Evolutionary conservation across 805 yeast genomes (phyloP), one percentile per base, ranked within the genome.

Genomic region (Vanderwaltozyma tropicalis): DNA sequence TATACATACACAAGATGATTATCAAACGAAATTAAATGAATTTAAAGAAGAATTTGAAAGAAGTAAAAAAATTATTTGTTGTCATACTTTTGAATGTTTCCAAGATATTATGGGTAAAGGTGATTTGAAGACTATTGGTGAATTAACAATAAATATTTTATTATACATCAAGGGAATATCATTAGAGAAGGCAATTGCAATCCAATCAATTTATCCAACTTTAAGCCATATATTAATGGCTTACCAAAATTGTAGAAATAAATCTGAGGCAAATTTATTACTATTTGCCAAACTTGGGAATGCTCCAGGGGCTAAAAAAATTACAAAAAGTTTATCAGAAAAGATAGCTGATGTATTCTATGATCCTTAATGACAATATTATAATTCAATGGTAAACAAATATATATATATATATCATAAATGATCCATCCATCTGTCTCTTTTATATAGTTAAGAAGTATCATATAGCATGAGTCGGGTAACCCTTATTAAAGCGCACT

Each of bases 81-180:
- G 69, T 17, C 77, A 74, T 45, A 62, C 61, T 41, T 61, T 68
- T 49, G 66, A 64, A 32, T 66, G 74, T 10, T 88, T 85, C 54
- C 81, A 79, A 48, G 72, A 71, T 5, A 67, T 79, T 24, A 60
- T 92, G 57, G 74, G 80, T 3, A 92, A 92, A 53, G 68, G 81
- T 2, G 74, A 73, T 19, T 63, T 79, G 65, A 65, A 72, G 50
- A 82, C 95, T 0, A 75, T 85, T 0, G 76, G 75, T 32, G 96
- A 89, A 44, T 62, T 85, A 49, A 89, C 77, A 48, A 62, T 86
- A 2, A 66, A 73, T 32, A 76, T 86, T 79, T 68, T 92, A 17
- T 75, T 87, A 80, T 73, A 87, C 3, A 70, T 82, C 2, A 71
- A 74, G 42, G 98, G 97, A 0, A 67, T 92, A 1, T 76, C 95